phyloP scores from a whole-genome alignment of 2,329 filamentous ascomycete species.

The Basipetospora chlamydospora region DNA sequence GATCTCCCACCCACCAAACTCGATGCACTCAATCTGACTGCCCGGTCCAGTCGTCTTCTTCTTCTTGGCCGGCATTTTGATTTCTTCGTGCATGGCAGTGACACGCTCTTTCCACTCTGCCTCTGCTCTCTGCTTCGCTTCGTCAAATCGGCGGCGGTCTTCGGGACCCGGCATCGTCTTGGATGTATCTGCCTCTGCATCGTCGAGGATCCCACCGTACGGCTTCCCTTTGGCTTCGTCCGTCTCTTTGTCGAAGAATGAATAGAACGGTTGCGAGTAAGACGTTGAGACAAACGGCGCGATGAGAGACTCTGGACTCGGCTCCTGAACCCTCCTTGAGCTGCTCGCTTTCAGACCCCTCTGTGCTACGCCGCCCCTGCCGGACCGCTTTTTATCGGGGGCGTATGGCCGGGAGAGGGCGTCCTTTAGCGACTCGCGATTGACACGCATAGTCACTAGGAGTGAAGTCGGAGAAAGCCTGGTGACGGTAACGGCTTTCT shows the following conservation, averaged over 20 bases:
- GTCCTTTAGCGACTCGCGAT: slow-evolving; percentile 41
- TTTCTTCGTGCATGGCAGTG: slow-evolving; percentile 45
- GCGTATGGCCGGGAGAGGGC: slow-evolving; percentile 28
- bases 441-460: slow-evolving; percentile 43
- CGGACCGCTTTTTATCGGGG: slow-evolving; percentile 2
- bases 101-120: slow-evolving; percentile 69
- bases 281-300: slow-evolving; percentile 40
- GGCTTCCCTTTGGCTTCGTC: slow-evolving; percentile 87
- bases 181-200: slow-evolving; percentile 79
- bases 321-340: slow-evolving; percentile 1
- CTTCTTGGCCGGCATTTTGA: slow-evolving; percentile 47
- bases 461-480: slow-evolving; percentile 23
- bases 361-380: too few relatives aligned
- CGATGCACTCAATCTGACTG: slow-evolving; percentile 97
- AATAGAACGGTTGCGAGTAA: slow-evolving; percentile 71
- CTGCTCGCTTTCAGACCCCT: too few relatives aligned
- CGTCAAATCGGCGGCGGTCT: slow-evolving; percentile 77
- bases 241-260: slow-evolving; percentile 75
- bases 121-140: slow-evolving; percentile 80
- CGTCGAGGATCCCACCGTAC: slow-evolving; percentile 83
- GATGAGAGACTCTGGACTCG: slow-evolving; percentile 22
- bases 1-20: slow-evolving; percentile 94
- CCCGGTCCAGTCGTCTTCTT: slow-evolving; percentile 72
- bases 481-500: slow-evolving; percentile 4
- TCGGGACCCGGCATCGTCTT: slow-evolving; percentile 69